A percentile compares a stretch with the other conserved stretches of the same genome.
Evolutionary conservation across 352 stramenopile species (phyloP).

Genomic region (Phytophthora sp.): DNA sequence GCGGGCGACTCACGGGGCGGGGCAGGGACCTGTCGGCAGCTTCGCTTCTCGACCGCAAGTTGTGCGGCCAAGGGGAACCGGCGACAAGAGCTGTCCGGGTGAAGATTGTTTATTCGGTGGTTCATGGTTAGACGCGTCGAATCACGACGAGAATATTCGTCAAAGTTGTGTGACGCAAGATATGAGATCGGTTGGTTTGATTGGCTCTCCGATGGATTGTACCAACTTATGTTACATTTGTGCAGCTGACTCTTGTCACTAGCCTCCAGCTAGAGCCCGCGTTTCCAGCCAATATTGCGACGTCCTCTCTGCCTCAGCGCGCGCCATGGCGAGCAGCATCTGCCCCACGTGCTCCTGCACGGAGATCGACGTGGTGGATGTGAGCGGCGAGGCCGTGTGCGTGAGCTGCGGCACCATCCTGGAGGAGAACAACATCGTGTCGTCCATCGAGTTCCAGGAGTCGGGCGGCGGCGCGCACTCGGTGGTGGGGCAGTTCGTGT

Average conservation of each 20-base stretch:
- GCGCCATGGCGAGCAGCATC: slow-evolving; percentile 59
- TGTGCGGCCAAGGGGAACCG: slow-evolving; percentile 17
- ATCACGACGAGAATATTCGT: too few species aligned
- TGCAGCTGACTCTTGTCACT: too few species aligned
- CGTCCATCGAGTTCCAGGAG: slow-evolving; percentile 97
- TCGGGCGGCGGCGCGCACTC: slow-evolving; percentile 87
- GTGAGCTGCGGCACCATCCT: slow-evolving; percentile 93
- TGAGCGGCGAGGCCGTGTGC: slow-evolving; percentile 88
- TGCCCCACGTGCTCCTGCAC: slow-evolving; percentile 96
- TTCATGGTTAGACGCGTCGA: too few species aligned
- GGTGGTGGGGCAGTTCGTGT: slow-evolving; percentile 97
- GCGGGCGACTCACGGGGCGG: not conserved
- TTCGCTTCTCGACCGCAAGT: slow-evolving; percentile 31
- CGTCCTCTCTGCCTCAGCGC: not conserved
- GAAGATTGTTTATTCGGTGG: not conserved
- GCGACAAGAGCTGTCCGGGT: not conserved
- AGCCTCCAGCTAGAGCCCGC: too few species aligned
- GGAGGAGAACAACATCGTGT: slow-evolving; percentile 98
- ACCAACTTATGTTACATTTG: too few species aligned
- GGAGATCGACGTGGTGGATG: slow-evolving; percentile 95
- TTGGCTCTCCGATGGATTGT: too few species aligned
- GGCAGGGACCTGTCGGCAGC: slow-evolving; percentile 3
- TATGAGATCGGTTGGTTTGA: not conserved
- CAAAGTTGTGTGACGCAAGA: too few species aligned
- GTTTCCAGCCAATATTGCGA: too few species aligned